Conservation (phyloP, 2,329 filamentous ascomycete genomes). For the Drechslerella coelobrocha region DNA sequence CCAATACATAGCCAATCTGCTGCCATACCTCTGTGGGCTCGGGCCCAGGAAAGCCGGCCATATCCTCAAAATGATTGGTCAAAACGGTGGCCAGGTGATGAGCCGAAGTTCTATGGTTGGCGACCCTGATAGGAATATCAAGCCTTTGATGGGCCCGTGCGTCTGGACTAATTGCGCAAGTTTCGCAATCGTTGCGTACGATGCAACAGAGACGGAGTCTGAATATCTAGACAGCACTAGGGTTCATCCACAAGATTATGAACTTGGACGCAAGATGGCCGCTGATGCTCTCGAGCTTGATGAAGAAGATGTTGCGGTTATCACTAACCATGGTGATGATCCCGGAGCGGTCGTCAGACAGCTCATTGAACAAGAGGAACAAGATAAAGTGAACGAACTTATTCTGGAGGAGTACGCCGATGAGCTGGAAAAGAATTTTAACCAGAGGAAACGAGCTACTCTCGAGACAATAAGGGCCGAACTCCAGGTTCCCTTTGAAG, state of each 20-base stretch:
- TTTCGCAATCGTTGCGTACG: slow-evolving; percentile 89
- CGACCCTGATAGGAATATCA: slow-evolving; percentile 77
- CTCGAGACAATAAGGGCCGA: slow-evolving; percentile 95
- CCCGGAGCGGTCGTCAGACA: slow-evolving; percentile 89
- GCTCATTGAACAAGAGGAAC: slow-evolving; percentile 90
- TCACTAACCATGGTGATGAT: slow-evolving; percentile 82
- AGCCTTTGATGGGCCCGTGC: slow-evolving; percentile 81
- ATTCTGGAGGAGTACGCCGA: slow-evolving; percentile 97
- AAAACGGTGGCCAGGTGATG: slow-evolving; percentile 83
- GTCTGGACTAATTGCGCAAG: slow-evolving; percentile 98
- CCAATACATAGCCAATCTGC: slow-evolving; percentile 84
- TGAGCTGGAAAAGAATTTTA: slow-evolving; percentile 90
- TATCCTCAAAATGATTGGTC: slow-evolving; percentile 86
- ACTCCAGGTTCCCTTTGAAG: slow-evolving; percentile 89
- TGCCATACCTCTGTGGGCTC: slow-evolving; percentile 89
- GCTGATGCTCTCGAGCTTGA: slow-evolving; percentile 95
- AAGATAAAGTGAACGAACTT: slow-evolving; percentile 93
- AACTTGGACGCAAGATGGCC: slow-evolving; percentile 96
- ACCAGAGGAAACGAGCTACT: slow-evolving; percentile 92
- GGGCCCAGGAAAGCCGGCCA: slow-evolving; percentile 89
- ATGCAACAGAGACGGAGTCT: slow-evolving; percentile 77
- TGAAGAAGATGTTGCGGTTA: slow-evolving; percentile 95
- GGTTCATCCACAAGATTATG: slow-evolving; percentile 97
- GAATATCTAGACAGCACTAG: slow-evolving; percentile 96
- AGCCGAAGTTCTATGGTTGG: slow-evolving; percentile 88